Conservation (phyloP, 2,329 filamentous ascomycete species). For the Paecilomyces sp. region DNA sequence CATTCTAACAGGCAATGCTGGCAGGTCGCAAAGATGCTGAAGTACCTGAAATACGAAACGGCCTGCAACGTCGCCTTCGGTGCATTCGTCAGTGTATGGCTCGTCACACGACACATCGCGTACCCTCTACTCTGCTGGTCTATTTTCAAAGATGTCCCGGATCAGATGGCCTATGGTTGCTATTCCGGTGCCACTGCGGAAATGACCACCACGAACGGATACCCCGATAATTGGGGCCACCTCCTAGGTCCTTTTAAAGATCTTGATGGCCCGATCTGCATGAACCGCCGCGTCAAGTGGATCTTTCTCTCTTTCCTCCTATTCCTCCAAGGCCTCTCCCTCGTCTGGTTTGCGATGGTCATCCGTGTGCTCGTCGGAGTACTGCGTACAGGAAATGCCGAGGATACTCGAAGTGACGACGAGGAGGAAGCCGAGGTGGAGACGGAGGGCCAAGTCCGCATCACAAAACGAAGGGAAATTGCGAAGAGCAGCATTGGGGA, state of each 20-base stretch:
- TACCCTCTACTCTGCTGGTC: conserved; percentile 79
- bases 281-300: conserved; percentile 65
- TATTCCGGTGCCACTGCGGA: conserved; percentile 49
- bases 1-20: conserved; percentile 43
- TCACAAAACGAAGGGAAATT: conserved; percentile 15
- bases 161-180: conserved; percentile 61
- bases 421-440: conserved; percentile 63
- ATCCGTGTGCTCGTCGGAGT: conserved; percentile 74
- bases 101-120: conserved; percentile 71
- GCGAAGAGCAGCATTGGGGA: conserved; percentile 17
- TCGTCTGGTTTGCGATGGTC: conserved; percentile 89
- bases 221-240: conserved; percentile 47
- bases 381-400: conserved; percentile 64
- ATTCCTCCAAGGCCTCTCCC: conserved; percentile 68
- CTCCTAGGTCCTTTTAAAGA: conserved; percentile 68
- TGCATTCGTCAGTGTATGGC: conserved; percentile 79
- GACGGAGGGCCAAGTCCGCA: conserved; percentile 23
- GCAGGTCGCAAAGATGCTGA: conserved; percentile 73
- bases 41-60: conserved; percentile 71
- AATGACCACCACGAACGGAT: conserved; percentile 25
- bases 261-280: conserved; percentile 69
- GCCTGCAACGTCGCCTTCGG: conserved; percentile 79
- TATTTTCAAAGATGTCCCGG: conserved; percentile 60
- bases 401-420: conserved; percentile 82
- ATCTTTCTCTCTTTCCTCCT: conserved; percentile 71